Evolutionary conservation across 257 asterid genomes (phyloP).

Genomic region (Solanum paucissectum): DNA sequence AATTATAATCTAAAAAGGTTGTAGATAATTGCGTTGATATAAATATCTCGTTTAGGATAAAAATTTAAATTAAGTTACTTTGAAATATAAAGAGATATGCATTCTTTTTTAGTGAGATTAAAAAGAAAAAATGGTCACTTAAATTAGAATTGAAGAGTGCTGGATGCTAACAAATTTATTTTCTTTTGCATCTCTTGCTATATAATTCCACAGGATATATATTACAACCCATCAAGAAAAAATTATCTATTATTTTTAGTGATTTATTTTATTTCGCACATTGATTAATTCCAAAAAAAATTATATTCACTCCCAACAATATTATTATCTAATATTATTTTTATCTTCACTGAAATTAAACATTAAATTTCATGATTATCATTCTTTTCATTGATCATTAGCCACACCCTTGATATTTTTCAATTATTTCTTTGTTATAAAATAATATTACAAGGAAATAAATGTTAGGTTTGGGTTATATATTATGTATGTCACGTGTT

Average conservation of each 20-base stretch:
- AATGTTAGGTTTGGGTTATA: neutral
- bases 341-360: neutral
- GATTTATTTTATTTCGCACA: neutral
- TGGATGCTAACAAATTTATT: neutral
- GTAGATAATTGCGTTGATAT: no score
- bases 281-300: neutral
- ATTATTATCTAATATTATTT: neutral
- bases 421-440: neutral
- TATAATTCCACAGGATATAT: neutral
- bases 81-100: neutral
- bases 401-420: no score
- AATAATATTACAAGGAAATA: neutral
- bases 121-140: neutral
- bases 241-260: no score
- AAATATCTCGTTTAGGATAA: neutral
- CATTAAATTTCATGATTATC: neutral
- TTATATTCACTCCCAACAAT: neutral
- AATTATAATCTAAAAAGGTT: no score
- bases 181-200: neutral
- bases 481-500: neutral
- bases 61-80: neutral
- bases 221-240: no score
- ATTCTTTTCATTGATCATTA: neutral
- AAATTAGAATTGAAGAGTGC: neutral
- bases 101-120: neutral